Base-by-base conservation (phyloP, 768 basidiomycete species). In the Rubroboletus satanas region DNA sequence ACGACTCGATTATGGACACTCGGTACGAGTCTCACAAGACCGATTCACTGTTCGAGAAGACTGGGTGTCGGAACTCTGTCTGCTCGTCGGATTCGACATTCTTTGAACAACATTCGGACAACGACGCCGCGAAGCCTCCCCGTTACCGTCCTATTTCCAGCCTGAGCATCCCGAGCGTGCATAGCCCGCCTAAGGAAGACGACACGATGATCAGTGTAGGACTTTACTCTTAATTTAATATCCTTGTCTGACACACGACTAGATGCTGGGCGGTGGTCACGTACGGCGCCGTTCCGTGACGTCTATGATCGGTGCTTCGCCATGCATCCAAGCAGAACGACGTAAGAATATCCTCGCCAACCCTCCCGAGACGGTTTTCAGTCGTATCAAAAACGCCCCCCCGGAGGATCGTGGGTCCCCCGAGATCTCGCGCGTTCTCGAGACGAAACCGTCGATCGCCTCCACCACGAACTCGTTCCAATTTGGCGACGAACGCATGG, bases 261-360 rank as follows among this genome's bases (percentile, higher is more conserved):
- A 89, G 86, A 90, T 92, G 88, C 73, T 91, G 33, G 89, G 85
- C 46, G 90, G 88, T 50, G 88, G 86, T 3, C 86, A 83, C 50
- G 83, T 88, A 49, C 83, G 85, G 31, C 83, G 88, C 32, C 73
- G 77, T 12, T 90, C 90, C 0, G 74, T 88, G 10, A 83, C 79
- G 12, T 86, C 85, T 0, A 72, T 79, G 46, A 82, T 87, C 17
- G 83, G 84, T n/a, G 76, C 76, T 3, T 91, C 89, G 2, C 89
- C 89, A 0, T 88, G 84, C 53, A 75, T 81, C 18, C 79, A 82
- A 38, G 76, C 80, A 8, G 85, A 85, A 60, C 86, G 88, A 65
- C 75, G 82, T 55, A 87, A 83, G 65, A 75, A 82, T 44, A 66
- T 76, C 1, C 21, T 57, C 0, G n/a, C 50, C 12, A 61, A 68